Percentiles rank a stretch among this genome's conserved stretches.
Evolutionary conservation across 495 filamentous ascomycete genomes (phyloP).

Genomic region (Achaetomiella virescens): DNA sequence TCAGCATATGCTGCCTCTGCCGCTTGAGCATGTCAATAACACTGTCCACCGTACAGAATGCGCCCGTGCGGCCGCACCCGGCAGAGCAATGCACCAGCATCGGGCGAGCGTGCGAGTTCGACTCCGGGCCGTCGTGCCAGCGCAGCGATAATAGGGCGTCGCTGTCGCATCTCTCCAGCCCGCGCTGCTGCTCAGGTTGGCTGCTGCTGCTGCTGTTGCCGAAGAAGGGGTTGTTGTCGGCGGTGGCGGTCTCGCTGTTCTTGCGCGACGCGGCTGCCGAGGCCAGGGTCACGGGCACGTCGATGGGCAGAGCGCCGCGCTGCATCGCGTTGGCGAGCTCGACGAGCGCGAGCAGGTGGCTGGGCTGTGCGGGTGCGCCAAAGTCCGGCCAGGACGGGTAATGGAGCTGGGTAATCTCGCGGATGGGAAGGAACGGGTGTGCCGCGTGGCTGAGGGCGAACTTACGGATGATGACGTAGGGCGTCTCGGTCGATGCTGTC

Average conservation of each 20-base stretch:
- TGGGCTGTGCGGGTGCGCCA: conserved; percentile 82
- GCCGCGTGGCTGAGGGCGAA: conserved; percentile 73
- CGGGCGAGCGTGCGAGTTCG: conserved; percentile 50
- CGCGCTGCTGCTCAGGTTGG: background rate
- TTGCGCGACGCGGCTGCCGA: conserved; percentile 11
- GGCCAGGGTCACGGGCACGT: conserved; percentile 38
- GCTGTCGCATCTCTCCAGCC: conserved; percentile 9
- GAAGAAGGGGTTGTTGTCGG: background rate
- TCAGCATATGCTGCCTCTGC: conserved; percentile 45
- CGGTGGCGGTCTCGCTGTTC: background rate
- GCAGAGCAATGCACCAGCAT: conserved; percentile 93
- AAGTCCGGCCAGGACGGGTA: conserved; percentile 96
- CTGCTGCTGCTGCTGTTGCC: background rate
- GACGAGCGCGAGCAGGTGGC: conserved; percentile 77
- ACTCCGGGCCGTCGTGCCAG: conserved; percentile 49
- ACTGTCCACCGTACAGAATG: conserved; percentile 93
- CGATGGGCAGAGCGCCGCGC: conserved; percentile 34
- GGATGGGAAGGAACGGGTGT: conserved; percentile 76
- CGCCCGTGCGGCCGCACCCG: conserved; percentile 89
- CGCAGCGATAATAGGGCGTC: conserved; percentile 19
- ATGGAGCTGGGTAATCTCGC: conserved; percentile 92
- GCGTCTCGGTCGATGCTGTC: conserved; percentile 43
- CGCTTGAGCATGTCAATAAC: conserved; percentile 90
- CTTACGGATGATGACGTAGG: conserved; percentile 77
- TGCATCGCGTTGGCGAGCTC: conserved; percentile 72